A percentile compares a stretch with the other conserved stretches of the same genome.
Conservation (phyloP, 805 yeast species). For the Zygotorulaspora danielsina region DNA sequence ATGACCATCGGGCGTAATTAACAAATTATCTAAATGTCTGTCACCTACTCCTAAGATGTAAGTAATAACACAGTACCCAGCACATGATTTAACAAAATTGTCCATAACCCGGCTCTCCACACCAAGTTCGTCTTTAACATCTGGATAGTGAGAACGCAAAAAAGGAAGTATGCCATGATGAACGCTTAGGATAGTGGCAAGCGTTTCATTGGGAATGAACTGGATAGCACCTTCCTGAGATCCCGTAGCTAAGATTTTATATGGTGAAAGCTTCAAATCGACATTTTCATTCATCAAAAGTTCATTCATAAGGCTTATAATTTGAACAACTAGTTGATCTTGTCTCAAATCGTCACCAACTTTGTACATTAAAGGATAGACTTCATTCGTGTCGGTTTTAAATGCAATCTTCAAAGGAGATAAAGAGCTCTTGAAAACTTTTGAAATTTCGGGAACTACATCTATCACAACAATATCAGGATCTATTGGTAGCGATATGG, state of each 20-base stretch:
- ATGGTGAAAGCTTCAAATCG: slow-evolving; percentile 83
- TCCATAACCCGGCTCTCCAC: slow-evolving; percentile 67
- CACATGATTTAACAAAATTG: slow-evolving; percentile 88
- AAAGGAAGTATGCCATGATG: slow-evolving; percentile 74
- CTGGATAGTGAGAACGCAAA: slow-evolving; percentile 62
- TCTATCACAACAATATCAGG: slow-evolving; percentile 75
- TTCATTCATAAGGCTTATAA: slow-evolving; percentile 85
- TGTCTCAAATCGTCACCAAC: slow-evolving; percentile 93
- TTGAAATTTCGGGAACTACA: slow-evolving; percentile 69
- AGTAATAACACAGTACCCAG: slow-evolving; percentile 96
- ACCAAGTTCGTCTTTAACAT: slow-evolving; percentile 36
- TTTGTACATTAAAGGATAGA: slow-evolving; percentile 84
- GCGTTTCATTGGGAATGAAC: slow-evolving; percentile 88
- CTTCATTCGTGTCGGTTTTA: slow-evolving; percentile 48
- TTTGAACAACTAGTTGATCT: slow-evolving; percentile 95
- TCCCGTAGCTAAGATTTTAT: slow-evolving; percentile 84
- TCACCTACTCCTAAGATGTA: slow-evolving; percentile 95
- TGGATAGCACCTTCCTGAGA: slow-evolving; percentile 89
- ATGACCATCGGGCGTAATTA: slow-evolving; percentile 76
- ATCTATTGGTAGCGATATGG: slow-evolving; percentile 75
- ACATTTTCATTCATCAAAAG: slow-evolving; percentile 83
- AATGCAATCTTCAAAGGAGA: slow-evolving; percentile 84
- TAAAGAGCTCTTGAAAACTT: slow-evolving; percentile 86
- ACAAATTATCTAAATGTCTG: slow-evolving; percentile 86
- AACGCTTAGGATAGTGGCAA: slow-evolving; percentile 70